Evolutionary conservation across 495 filamentous ascomycete species (phyloP), one percentile per base, ranked within the genome.

Genomic region (Penicillium roqueforti): DNA sequence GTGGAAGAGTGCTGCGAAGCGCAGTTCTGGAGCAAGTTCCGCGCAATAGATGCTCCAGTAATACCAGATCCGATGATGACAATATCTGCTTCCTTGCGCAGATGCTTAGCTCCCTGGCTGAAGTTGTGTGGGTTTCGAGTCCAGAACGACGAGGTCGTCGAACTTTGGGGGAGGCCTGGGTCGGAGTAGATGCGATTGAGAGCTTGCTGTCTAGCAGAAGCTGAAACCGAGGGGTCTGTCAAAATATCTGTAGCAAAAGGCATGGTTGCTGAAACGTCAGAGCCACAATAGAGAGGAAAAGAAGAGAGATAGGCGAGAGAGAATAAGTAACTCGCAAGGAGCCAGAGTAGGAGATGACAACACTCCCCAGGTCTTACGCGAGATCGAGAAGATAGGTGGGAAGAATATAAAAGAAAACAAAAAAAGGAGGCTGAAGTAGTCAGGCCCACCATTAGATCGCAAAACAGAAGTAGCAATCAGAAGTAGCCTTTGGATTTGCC

Each of bases 21-120:
- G 14, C 57, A 41, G 18, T 37, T 67, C 55, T 79, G 69, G 37
- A 77, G 61, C 6, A 95, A 68, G 32, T 83, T 85, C 14, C 80
- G 72, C 2, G 88, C 87, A 3, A 84, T 83, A 19, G 82, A 83
- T 4, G 80, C 71, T 1, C 87, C 88, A 1, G 87, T 86, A 25
- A 91, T 87, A 1, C 88, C 88, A 28, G 82, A 85, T 13, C 87
- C 87, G 40, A 89, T 79, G 13, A 93, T 81, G 2, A 88, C 78
- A 23, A 91, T 78, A 34, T 89, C 85, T 1, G 77, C 72, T 31
- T 67, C 54, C 6, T 61, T 41, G 0, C 90, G 87, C 2, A 93
- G 68, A 1, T 79, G 68, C 4, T 68, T 45, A 3, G 84, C 80
- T 0, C 76, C 70, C 58, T 88, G 83, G 14, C 79, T 79, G 1